Evolutionary conservation across 2,329 filamentous ascomycete species (phyloP).

Genomic region (Dactylellina cionopaga): DNA sequence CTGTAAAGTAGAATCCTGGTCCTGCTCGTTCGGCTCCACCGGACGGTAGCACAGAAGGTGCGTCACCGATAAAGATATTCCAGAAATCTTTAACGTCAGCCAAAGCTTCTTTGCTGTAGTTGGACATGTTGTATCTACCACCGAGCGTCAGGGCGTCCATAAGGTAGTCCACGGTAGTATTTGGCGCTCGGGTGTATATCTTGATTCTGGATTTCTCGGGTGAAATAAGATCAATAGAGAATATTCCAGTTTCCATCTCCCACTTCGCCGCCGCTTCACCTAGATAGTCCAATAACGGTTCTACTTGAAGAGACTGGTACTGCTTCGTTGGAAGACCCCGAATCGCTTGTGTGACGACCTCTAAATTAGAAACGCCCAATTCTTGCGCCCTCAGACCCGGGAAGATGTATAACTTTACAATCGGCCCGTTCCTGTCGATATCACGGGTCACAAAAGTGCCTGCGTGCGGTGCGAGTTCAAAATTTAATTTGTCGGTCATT

Average conservation of each 20-base stretch:
- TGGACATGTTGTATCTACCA: slow-evolving; percentile 47
- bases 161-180: slow-evolving; percentile 55
- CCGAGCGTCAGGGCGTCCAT: slow-evolving; percentile 57
- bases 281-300: slow-evolving; percentile 55
- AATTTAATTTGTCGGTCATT: slow-evolving; percentile 53
- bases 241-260: slow-evolving; percentile 56
- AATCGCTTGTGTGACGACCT: slow-evolving; percentile 55
- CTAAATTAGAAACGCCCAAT: slow-evolving; percentile 54
- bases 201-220: slow-evolving; percentile 55
- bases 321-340: slow-evolving; percentile 52
- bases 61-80: slow-evolving; percentile 55
- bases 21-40: slow-evolving; percentile 54
- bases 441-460: slow-evolving; percentile 56
- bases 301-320: slow-evolving; percentile 54
- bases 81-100: slow-evolving; percentile 55
- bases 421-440: slow-evolving; percentile 54
- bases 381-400: slow-evolving; percentile 55
- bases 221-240: slow-evolving; percentile 55
- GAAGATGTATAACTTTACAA: slow-evolving; percentile 56
- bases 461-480: slow-evolving; percentile 55
- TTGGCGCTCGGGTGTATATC: slow-evolving; percentile 55
- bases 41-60: slow-evolving; percentile 52
- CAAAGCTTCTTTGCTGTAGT: slow-evolving; percentile 53
- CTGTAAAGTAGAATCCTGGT: slow-evolving; percentile 56
- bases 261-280: slow-evolving; percentile 53